These are phyloP conservation scores for Ophiostoma ips DNA, from an alignment of 2,329 filamentous ascomycete species.

Conservation along the genomic window DNA sequence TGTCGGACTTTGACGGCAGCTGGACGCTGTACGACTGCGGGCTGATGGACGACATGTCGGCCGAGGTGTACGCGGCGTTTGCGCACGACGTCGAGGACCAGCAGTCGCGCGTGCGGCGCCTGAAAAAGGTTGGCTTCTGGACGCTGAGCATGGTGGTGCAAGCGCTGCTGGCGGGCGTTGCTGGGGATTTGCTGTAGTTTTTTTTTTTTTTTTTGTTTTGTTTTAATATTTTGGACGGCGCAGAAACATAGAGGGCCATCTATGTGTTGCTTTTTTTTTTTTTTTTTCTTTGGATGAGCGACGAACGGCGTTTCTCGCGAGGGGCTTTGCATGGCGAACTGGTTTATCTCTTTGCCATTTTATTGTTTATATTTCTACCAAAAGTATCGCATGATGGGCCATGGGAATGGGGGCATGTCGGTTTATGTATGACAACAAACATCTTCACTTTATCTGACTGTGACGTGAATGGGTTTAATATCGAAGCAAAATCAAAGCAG, in stretches of 20 bases:
- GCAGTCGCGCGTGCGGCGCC: conserved; percentile 67
- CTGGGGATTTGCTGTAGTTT: conserved; percentile 45
- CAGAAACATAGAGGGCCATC: no score
- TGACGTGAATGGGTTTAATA: no score
- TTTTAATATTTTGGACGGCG: not conserved
- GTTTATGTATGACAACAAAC: no score
- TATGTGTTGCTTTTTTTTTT: not conserved
- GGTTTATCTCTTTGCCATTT: not conserved
- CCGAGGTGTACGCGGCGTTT: conserved; percentile 91
- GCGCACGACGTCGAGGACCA: conserved; percentile 82
- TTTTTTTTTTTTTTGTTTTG: not conserved
- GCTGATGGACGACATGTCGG: conserved; percentile 82
- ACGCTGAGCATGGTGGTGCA: conserved; percentile 84
- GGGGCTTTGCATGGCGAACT: not conserved
- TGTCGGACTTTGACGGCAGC: conserved; percentile 80
- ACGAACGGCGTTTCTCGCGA: not conserved
- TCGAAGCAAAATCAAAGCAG: no score
- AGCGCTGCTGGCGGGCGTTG: conserved; percentile 88
- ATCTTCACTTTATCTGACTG: not conserved
- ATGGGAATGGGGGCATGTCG: no score
- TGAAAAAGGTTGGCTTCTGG: conserved; percentile 93
- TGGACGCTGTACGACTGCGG: conserved; percentile 94
- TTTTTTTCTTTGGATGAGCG: not conserved
- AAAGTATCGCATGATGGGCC: no score
- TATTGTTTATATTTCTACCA: not conserved